Conservation (phyloP, 129 eudicot genomes). For the Heracleum sosnowskyi region DNA sequence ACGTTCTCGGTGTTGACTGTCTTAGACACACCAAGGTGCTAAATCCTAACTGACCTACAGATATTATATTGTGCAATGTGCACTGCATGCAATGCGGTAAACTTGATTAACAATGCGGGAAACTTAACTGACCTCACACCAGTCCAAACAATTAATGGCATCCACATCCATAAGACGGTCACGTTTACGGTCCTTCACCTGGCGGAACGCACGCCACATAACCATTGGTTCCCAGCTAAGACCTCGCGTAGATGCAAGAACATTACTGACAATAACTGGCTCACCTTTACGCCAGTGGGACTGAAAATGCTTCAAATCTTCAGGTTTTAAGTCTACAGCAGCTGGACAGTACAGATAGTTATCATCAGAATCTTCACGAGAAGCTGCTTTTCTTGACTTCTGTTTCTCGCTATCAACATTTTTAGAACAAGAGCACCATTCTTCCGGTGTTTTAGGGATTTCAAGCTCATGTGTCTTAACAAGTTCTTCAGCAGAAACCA, state of each 20-base stretch:
- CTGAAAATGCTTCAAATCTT: conserved; percentile 6
- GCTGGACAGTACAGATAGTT: conserved; percentile 1
- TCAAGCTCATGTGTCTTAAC: not conserved
- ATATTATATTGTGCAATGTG: not conserved
- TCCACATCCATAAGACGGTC: conserved; percentile 5
- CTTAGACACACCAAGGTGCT: not conserved
- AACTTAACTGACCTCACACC: conserved; percentile 6
- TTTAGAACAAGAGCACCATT: not conserved
- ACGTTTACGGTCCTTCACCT: conserved; percentile 3
- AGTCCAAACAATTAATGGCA: conserved; percentile 7
- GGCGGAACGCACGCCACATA: conserved; percentile 9
- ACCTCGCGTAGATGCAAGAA: conserved; percentile 1
- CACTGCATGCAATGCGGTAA: not conserved
- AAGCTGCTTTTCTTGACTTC: not conserved
- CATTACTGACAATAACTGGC: conserved; percentile 6
- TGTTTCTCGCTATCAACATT: not conserved
- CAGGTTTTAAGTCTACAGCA: not conserved
- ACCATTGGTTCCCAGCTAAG: conserved; percentile 8
- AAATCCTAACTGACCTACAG: not conserved
- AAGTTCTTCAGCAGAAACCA: conserved; percentile 3
- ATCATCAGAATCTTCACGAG: conserved; percentile 6
- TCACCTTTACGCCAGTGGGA: conserved; percentile 1
- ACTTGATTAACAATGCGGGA: not conserved
- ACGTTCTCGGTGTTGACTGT: not conserved
- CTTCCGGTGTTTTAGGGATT: not conserved